These are phyloP conservation scores for Acmispon strigosus DNA, from an alignment of 306 rosid genomes.

Conservation along the genomic window DNA sequence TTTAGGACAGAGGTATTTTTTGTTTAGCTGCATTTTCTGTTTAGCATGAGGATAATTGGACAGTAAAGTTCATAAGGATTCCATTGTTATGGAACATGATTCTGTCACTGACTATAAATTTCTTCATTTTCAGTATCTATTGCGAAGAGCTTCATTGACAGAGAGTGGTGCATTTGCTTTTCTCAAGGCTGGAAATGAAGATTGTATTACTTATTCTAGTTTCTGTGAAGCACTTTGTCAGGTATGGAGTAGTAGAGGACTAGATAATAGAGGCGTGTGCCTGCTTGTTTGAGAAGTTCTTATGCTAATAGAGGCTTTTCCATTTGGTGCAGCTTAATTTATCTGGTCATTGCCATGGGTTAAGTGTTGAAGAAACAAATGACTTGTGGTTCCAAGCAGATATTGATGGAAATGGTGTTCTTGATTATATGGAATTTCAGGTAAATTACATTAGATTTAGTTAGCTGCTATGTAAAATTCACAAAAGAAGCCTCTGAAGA, in stretches of 20 bases:
- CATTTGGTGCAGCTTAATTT: slow-evolving; percentile 52
- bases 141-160: slow-evolving; percentile 43
- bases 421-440: slow-evolving; percentile 55
- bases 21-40: not conserved
- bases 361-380: slow-evolving; percentile 53
- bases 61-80: not conserved
- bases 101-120: slow-evolving; percentile 10
- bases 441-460: slow-evolving; percentile 23
- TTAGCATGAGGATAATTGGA: not conserved
- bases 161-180: slow-evolving; percentile 54
- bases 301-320: not conserved
- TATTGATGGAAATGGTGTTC: slow-evolving; percentile 41
- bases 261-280: not conserved
- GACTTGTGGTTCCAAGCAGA: slow-evolving; percentile 69
- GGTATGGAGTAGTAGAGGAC: slow-evolving; percentile 22
- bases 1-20: not conserved
- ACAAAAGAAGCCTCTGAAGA: not conserved
- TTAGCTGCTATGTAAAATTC: not conserved
- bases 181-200: slow-evolving; percentile 47
- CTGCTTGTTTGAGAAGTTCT: not conserved
- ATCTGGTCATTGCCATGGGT: slow-evolving; percentile 58
- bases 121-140: slow-evolving; percentile 44
- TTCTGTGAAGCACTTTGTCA: slow-evolving; percentile 68
- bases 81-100: not conserved
- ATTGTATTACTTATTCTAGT: slow-evolving; percentile 48